Percentiles rank a stretch among this genome's conserved stretches.
Evolutionary conservation across 129 eudicot species (phyloP).

Genomic region (Centrapalus pauciflorus): DNA sequence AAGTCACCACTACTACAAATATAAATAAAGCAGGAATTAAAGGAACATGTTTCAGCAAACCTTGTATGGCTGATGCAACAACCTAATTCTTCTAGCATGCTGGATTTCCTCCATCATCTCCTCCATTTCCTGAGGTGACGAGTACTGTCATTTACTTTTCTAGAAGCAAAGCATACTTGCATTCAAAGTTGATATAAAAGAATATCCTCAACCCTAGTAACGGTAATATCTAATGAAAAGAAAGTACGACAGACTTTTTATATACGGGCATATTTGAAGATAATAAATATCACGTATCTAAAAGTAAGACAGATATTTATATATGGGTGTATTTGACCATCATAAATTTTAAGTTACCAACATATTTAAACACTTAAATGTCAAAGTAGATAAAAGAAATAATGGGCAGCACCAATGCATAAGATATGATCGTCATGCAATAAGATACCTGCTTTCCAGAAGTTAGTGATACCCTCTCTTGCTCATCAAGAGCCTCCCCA

Average conservation of each 20-base stretch:
- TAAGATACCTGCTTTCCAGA: slow-evolving; percentile 69
- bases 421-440: not conserved
- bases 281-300: not conserved
- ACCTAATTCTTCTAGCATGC: slow-evolving; percentile 81
- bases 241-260: not conserved
- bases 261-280: not conserved
- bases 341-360: not conserved
- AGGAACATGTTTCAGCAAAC: slow-evolving; percentile 26
- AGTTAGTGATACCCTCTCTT: slow-evolving; percentile 62
- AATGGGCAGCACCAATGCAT: not conserved
- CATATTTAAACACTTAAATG: not conserved
- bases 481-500: slow-evolving; percentile 96
- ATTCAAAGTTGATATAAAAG: not conserved
- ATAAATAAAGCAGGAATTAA: not conserved
- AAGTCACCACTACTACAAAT: not conserved
- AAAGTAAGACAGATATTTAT: too few species aligned
- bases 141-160: slow-evolving; percentile 11
- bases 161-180: not conserved
- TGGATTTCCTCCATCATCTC: slow-evolving; percentile 85
- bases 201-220: not conserved
- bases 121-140: slow-evolving; percentile 62
- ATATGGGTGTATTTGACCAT: too few species aligned
- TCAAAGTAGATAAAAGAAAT: not conserved
- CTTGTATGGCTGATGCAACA: slow-evolving; percentile 94
- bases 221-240: not conserved